A percentile compares a stretch with the other conserved stretches of the same genome.
Evolutionary conservation across 208 protist species (phyloP).

Genomic region (Acanthamoeba castellanii): DNA sequence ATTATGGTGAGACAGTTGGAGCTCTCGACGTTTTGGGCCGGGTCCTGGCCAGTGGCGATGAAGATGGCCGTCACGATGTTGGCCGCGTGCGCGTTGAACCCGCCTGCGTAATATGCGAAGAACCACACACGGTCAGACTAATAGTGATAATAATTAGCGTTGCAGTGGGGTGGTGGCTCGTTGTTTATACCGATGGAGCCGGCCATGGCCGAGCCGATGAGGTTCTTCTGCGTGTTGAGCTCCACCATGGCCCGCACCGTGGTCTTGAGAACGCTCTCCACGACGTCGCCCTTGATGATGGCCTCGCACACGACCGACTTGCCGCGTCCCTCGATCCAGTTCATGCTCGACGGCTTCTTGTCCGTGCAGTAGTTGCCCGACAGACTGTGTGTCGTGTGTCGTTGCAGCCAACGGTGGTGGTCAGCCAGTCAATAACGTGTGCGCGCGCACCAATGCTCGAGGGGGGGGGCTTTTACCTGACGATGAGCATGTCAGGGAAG

Average conservation of each 20-base stretch:
- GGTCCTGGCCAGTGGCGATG: conserved; percentile 98
- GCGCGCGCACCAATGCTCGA: not conserved
- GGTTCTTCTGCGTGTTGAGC: conserved; percentile 97
- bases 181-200: conserved; percentile 91
- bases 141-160: no score
- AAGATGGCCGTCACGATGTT: conserved; percentile 98
- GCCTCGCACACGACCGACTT: conserved; percentile 97
- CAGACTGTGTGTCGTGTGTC: conserved; percentile 79
- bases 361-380: conserved; percentile 98
- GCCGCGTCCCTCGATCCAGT: conserved; percentile 98
- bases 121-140: not conserved
- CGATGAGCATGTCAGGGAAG: conserved; percentile 94
- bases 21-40: conserved; percentile 98
- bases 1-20: conserved; percentile 97
- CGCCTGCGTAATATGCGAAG: conserved; percentile 87
- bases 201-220: conserved; percentile 98
- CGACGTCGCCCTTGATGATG: conserved; percentile 92
- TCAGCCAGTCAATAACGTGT: no score
- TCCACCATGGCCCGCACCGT: conserved; percentile 93
- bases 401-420: not conserved
- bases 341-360: conserved; percentile 98
- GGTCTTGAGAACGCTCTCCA: conserved; percentile 96
- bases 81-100: conserved; percentile 98
- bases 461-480: conserved; percentile 81
- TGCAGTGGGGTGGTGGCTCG: not conserved